These are phyloP conservation scores for Thermoascus crustaceus DNA, from an alignment of 2,329 filamentous ascomycete species.

Conservation along the genomic window DNA sequence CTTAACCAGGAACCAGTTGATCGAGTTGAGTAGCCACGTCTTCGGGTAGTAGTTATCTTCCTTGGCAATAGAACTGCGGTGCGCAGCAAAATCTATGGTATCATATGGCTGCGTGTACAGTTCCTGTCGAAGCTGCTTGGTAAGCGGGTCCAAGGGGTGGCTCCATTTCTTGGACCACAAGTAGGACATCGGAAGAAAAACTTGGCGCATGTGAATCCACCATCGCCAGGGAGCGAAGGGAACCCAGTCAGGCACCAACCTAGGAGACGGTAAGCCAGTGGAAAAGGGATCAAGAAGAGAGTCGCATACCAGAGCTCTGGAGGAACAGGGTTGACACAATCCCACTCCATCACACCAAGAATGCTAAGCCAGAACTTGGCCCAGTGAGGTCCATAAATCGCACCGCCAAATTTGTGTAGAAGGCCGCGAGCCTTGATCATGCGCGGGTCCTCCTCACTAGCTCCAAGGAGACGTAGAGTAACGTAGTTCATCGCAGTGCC, in stretches of 20 bases:
- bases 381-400: conserved; percentile 82
- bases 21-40: conserved; percentile 66
- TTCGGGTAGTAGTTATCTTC: conserved; percentile 92
- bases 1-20: conserved; percentile 71
- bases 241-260: conserved; percentile 78
- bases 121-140: conserved; percentile 66
- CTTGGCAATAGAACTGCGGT: conserved; percentile 74
- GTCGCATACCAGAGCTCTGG: conserved; percentile 71
- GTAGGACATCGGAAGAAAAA: conserved; percentile 89
- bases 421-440: conserved; percentile 78
- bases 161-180: conserved; percentile 77
- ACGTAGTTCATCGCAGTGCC: conserved; percentile 87
- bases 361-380: conserved; percentile 91
- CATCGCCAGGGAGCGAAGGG: conserved; percentile 86
- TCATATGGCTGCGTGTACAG: conserved; percentile 72
- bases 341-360: conserved; percentile 76
- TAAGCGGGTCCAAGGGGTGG: conserved; percentile 66
- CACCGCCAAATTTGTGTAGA: conserved; percentile 78
- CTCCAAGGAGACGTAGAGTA: conserved; percentile 69
- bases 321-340: conserved; percentile 87
- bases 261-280: conserved; percentile 16
- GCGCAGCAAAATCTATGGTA: conserved; percentile 64
- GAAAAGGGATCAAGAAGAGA: background rate
- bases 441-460: conserved; percentile 70
- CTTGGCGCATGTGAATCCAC: conserved; percentile 98